Evolutionary conservation across 2,329 filamentous ascomycete species (phyloP).

Genomic region (Xylaria sp.): DNA sequence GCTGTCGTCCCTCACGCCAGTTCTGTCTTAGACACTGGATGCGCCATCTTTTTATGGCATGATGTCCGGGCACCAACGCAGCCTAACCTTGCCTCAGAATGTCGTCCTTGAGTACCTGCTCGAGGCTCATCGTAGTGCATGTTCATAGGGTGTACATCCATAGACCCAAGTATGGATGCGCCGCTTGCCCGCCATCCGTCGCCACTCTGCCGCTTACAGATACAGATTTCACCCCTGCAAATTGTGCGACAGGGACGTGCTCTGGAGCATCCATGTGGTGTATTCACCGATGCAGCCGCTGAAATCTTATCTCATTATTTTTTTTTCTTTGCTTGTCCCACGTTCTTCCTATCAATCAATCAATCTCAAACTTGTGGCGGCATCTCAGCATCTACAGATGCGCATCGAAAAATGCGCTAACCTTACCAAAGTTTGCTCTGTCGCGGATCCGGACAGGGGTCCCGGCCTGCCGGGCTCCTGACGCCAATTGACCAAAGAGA

Average conservation of each 20-base stretch:
- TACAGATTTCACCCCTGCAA: too few relatives aligned
- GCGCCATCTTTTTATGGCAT: background rate
- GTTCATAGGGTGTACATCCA: too few relatives aligned
- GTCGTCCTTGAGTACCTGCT: too few relatives aligned
- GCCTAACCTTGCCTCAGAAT: background rate
- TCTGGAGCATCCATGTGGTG: constrained; percentile 22
- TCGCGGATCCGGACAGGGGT: constrained; percentile 26
- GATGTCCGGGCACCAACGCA: background rate
- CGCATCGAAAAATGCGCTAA: constrained; percentile 9
- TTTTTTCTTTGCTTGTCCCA: background rate
- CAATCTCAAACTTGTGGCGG: constrained; percentile 7
- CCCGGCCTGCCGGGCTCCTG: constrained; percentile 11
- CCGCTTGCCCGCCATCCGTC: too few relatives aligned
- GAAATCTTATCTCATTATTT: background rate
- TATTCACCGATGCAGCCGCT: constrained; percentile 16
- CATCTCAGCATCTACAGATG: constrained; percentile 1
- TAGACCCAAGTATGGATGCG: too few relatives aligned
- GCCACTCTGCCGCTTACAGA: too few relatives aligned
- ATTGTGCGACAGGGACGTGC: constrained; percentile 18
- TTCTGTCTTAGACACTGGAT: constrained; percentile 11
- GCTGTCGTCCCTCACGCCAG: too few relatives aligned
- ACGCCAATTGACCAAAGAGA: constrained; percentile 20
- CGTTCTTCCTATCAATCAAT: constrained; percentile 10
- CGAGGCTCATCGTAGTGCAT: too few relatives aligned
- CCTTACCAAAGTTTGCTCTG: constrained; percentile 26